Conservation (phyloP, 352 stramenopile species). For the Globisporangium emineosum region DNA sequence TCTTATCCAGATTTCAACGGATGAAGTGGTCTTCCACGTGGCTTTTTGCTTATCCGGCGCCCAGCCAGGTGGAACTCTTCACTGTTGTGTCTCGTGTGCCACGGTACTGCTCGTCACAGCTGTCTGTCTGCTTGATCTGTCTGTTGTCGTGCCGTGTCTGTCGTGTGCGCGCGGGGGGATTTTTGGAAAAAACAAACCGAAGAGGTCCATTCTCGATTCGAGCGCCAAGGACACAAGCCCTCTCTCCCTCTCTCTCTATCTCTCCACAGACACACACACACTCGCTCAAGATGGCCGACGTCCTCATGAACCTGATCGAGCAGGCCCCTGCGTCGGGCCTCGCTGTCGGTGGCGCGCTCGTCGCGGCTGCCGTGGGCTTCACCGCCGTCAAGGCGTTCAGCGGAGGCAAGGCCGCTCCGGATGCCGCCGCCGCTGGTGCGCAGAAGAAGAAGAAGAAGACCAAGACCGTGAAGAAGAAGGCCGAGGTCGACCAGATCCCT, state of each 20-base stretch:
- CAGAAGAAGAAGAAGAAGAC: conserved; percentile 71
- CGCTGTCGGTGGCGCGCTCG: conserved; percentile 62
- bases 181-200: conserved; percentile 4
- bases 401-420: conserved; percentile 30
- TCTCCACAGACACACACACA: conserved; percentile 14
- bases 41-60: no score
- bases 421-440: conserved; percentile 24
- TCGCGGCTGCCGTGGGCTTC: conserved; percentile 64
- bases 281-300: conserved; percentile 46
- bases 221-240: conserved; percentile 5
- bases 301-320: conserved; percentile 59
- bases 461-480: conserved; percentile 33
- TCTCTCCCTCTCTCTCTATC: neutral
- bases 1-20: no score
- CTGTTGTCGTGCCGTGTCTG: neutral
- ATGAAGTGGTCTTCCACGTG: no score
- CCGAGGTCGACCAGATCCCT: conserved; percentile 18
- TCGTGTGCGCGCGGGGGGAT: neutral
- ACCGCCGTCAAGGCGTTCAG: conserved; percentile 64
- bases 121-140: neutral
- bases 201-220: conserved; percentile 19
- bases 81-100: neutral
- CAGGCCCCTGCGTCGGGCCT: conserved; percentile 58
- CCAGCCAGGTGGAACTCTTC: neutral
- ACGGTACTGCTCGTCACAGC: neutral